phyloP scores from a whole-genome alignment of 2,329 filamentous ascomycete species.

The Erysiphe pisi region DNA sequence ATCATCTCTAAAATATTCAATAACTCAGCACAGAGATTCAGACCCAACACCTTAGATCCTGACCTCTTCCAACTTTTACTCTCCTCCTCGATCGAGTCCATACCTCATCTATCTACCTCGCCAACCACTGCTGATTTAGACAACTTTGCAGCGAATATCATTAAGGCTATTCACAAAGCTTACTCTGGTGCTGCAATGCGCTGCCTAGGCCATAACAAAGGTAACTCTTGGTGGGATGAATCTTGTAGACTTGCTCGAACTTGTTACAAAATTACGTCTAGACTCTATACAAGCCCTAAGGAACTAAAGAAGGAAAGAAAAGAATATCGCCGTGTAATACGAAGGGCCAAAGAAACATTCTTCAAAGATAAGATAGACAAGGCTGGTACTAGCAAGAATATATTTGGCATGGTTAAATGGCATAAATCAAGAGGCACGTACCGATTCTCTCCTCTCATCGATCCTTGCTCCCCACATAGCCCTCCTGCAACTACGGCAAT shows the following conservation, averaged over 20 bases:
- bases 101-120: neutral
- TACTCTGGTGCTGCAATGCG: constrained; percentile 6
- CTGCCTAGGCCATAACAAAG: neutral
- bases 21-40: neutral
- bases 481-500: neutral
- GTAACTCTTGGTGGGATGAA: constrained; percentile 21
- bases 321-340: neutral
- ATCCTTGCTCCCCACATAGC: neutral
- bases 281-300: neutral
- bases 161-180: neutral
- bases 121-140: neutral
- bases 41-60: neutral
- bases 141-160: neutral
- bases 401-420: constrained; percentile 3
- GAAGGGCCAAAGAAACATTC: neutral
- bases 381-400: neutral
- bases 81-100: neutral
- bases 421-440: neutral
- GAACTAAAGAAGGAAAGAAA: neutral
- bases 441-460: neutral
- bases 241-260: constrained; percentile 12
- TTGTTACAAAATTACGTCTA: neutral
- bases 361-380: neutral
- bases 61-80: neutral
- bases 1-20: neutral